A percentile compares a stretch with the other conserved stretches of the same genome.
Conservation (phyloP, 2,329 filamentous ascomycete species). For the Aureobasidium namibiae region DNA sequence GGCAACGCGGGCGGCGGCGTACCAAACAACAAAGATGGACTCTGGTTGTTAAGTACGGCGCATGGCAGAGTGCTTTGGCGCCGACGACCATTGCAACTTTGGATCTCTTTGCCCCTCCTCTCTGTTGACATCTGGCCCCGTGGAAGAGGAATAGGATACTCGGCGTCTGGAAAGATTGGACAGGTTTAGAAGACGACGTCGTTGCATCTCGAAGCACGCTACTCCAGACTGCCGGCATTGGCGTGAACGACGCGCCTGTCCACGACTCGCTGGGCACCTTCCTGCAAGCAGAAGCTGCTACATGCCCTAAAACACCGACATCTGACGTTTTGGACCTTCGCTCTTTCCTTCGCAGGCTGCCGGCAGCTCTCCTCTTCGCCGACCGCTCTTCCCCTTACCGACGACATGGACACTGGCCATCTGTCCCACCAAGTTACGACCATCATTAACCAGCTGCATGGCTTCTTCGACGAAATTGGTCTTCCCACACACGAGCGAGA, state of each 20-base stretch:
- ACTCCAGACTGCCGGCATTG: conserved; percentile 6
- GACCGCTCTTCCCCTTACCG: conserved; percentile 16
- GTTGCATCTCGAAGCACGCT: not conserved
- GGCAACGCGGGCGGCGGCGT: not conserved
- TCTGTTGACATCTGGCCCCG: not conserved
- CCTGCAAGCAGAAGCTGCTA: not conserved
- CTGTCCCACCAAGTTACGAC: conserved; percentile 90
- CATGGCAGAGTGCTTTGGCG: not conserved
- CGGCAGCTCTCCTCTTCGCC: too few relatives aligned
- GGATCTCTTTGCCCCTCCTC: not conserved
- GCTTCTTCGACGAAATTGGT: conserved; percentile 94
- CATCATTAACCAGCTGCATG: conserved; percentile 87
- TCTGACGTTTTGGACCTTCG: not conserved
- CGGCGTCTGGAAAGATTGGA: not conserved
- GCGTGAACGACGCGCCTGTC: not conserved
- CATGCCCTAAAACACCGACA: conserved; percentile 1
- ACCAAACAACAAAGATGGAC: not conserved
- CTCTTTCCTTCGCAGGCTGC: conserved; percentile 18
- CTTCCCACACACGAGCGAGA: conserved; percentile 91
- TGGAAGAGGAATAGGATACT: not conserved
- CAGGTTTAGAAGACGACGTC: not conserved
- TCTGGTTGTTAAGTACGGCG: not conserved
- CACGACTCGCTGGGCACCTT: not conserved
- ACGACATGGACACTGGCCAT: conserved; percentile 77
- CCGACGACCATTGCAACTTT: not conserved